phyloP scores from a whole-genome alignment of 495 filamentous ascomycete species.

The Patellaria atrata region DNA sequence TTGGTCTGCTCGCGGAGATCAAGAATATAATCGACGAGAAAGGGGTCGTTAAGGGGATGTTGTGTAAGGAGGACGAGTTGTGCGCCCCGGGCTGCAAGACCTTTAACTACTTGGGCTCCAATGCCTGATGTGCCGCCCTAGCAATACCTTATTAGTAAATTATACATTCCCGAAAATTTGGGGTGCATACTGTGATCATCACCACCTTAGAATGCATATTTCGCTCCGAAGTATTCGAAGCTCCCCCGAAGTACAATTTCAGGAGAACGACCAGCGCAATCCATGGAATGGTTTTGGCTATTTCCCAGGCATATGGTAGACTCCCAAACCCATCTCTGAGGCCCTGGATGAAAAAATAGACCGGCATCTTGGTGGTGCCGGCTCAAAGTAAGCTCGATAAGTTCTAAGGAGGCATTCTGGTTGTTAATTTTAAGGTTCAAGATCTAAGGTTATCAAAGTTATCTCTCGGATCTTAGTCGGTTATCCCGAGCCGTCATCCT shows the following conservation, averaged over 20 bases:
- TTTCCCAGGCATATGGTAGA: conserved; percentile 47
- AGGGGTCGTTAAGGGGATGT: conserved; percentile 64
- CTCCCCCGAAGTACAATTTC: conserved; percentile 68
- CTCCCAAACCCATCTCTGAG: conserved; percentile 48
- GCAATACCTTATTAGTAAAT: conserved; percentile 9
- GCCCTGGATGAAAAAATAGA: conserved; percentile 51
- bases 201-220: conserved; percentile 85
- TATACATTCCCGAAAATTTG: background rate
- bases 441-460: too few relatives aligned
- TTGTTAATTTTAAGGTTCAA: too few relatives aligned
- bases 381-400: too few relatives aligned
- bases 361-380: too few relatives aligned
- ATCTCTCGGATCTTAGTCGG: too few relatives aligned
- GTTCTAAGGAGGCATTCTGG: too few relatives aligned
- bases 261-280: conserved; percentile 46
- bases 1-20: conserved; percentile 66
- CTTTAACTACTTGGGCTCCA: conserved; percentile 56
- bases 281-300: conserved; percentile 46
- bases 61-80: conserved; percentile 85
- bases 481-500: too few relatives aligned
- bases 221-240: conserved; percentile 60
- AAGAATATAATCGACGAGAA: conserved; percentile 81
- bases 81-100: conserved; percentile 69
- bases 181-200: conserved; percentile 60
- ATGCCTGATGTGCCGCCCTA: conserved; percentile 91